Base-by-base conservation (phyloP, 2,329 filamentous ascomycete species). In the Penicillium digitatum region DNA sequence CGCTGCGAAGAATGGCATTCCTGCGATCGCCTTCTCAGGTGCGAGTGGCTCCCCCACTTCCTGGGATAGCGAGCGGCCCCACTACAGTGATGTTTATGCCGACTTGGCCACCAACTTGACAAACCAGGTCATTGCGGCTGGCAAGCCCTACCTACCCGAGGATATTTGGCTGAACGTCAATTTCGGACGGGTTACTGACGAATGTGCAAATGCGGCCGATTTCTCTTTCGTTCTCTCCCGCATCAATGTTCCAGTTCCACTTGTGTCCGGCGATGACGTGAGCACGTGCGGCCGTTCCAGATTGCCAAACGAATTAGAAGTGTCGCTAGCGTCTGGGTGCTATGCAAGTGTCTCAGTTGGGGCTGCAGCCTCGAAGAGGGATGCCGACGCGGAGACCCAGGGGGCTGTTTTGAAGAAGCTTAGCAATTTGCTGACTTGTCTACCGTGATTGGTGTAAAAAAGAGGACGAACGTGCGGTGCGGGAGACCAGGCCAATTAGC, bases 91-190 rank as follows among this genome's bases (percentile, higher is more conserved):
- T 12, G 70, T 88, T n/a, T 89, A 89, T 62, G 84, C 83, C 3
- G 78, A 86, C 48, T 77, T 89, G 5, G 81, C 86, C 1, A 73
- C 80, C 12, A 82, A 79, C 26, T 66, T 89, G 6, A 85, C 83
- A 8, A 72, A 81, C 48, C 74, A 75, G 3, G 64, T 89, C 37
- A 66, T 87, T 27, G 75, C 70, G 1, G 77, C 80, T 0, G 84
- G 84, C 37, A 76, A 76, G 37, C 87, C 87, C 0, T 88, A 87
- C 65, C 76, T 89, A 3, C 86, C 87, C 0, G 63, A 74, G 0
- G 77, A 80, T 43, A 77, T 82, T 3, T 88, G 79, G 68, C 78
- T 89, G 31, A 89, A 89, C 61, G 85, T 89, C 62, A 89, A 89
- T 72, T 87, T 87, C 64, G 83, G 83, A 5, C 56, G 40, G 5